These are phyloP conservation scores for Aspergillus transmontanensis DNA, from an alignment of 2,329 filamentous ascomycete genomes.

Conservation along the genomic window DNA sequence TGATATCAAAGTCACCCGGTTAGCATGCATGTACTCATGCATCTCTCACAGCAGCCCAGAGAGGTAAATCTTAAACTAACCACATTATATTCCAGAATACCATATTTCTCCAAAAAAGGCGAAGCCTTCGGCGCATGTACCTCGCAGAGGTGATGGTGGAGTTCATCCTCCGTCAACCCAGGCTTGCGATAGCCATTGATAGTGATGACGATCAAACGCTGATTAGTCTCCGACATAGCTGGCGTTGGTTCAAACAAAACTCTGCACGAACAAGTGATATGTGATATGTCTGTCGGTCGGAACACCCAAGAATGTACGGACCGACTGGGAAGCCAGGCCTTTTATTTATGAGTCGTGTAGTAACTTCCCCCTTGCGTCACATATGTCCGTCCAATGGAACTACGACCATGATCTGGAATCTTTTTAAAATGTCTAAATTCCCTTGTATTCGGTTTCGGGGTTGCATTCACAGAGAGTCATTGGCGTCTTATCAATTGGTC, in stretches of 20 bases:
- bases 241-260: not conserved
- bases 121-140: slow-evolving; percentile 29
- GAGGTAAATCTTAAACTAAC: slow-evolving; percentile 14
- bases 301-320: not conserved
- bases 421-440: not conserved
- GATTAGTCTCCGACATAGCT: not conserved
- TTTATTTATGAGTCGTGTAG: not conserved
- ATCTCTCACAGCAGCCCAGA: not conserved
- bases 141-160: slow-evolving; percentile 29
- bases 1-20: not conserved
- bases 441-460: not conserved
- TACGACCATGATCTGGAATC: not conserved
- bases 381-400: not conserved
- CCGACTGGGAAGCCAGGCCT: not conserved
- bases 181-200: slow-evolving; percentile 34
- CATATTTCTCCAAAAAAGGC: slow-evolving; percentile 32
- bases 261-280: not conserved
- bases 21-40: not conserved
- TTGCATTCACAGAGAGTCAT: not conserved
- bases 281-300: too few relatives aligned
- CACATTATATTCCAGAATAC: slow-evolving; percentile 32
- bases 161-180: slow-evolving; percentile 32
- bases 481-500: not conserved
- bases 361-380: not conserved
- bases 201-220: slow-evolving; percentile 21